Evolutionary conservation across 2,329 filamentous ascomycete species (phyloP).

Genomic region (Colletotrichum chlorophyti): DNA sequence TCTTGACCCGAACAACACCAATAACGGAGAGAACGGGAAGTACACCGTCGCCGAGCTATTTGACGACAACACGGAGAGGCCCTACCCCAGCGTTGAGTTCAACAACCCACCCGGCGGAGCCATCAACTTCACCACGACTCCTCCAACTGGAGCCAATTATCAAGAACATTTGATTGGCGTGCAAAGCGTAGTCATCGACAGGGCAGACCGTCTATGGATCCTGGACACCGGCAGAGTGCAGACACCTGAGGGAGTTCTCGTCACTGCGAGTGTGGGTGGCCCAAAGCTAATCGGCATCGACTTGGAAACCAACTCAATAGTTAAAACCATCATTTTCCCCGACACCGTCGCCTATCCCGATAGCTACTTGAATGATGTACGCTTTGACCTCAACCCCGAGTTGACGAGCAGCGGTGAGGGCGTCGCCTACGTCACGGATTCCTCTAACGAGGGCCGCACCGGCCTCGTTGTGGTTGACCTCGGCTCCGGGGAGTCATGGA

Average conservation of each 20-base stretch:
- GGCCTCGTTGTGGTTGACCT: not conserved
- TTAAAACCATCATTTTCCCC: not conserved
- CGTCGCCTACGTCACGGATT: constrained; percentile 5
- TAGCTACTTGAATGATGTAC: constrained; percentile 8
- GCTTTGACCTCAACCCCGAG: constrained; percentile 1
- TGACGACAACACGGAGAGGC: not conserved
- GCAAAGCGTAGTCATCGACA: constrained; percentile 5
- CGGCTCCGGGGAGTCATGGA: constrained; percentile 1
- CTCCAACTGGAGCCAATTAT: not conserved
- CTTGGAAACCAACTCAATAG: not conserved
- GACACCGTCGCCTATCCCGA: not conserved
- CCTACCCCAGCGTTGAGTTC: not conserved
- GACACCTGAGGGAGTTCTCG: not conserved
- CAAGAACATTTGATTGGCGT: constrained; percentile 3
- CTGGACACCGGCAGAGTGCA: constrained; percentile 1
- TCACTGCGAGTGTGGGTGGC: constrained; percentile 6
- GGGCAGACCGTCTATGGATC: constrained; percentile 3
- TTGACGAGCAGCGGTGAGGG: not conserved
- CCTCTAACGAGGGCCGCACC: not conserved
- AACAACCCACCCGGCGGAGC: constrained; percentile 4
- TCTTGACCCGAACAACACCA: constrained; percentile 8
- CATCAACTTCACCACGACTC: constrained; percentile 4
- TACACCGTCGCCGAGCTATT: constrained; percentile 5
- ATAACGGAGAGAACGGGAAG: not conserved
- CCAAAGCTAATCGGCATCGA: not conserved